phyloP scores from a whole-genome alignment of 768 basidiomycete genomes.

The Gymnopilus junonius region DNA sequence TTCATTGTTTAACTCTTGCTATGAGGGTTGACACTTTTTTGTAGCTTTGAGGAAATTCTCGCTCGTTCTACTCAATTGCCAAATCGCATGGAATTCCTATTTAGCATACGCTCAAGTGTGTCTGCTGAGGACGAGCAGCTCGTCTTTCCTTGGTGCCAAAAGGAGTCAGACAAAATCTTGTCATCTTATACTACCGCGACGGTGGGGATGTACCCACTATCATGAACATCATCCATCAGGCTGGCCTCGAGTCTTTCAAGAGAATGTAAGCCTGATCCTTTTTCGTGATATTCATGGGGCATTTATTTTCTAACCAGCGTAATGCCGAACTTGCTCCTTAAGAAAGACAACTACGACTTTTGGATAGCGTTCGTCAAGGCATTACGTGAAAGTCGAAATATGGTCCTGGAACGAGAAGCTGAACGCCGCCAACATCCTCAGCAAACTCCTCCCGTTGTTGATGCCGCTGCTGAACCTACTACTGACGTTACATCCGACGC shows the following conservation, averaged over 20 bases:
- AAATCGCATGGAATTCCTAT: slow-evolving; percentile 25
- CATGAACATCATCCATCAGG: slow-evolving; percentile 18
- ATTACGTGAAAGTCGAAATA: slow-evolving; percentile 17
- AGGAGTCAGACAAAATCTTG: slow-evolving; percentile 22
- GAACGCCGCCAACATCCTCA: slow-evolving; percentile 18
- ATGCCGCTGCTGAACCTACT: background rate
- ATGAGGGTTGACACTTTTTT: background rate
- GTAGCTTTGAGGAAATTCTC: slow-evolving; percentile 27
- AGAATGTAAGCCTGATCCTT: slow-evolving; percentile 21
- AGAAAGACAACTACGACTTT: slow-evolving; percentile 23
- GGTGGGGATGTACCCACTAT: slow-evolving; percentile 29
- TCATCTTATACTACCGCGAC: slow-evolving; percentile 20
- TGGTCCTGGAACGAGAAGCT: slow-evolving; percentile 19
- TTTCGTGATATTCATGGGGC: background rate
- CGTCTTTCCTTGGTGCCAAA: slow-evolving; percentile 23
- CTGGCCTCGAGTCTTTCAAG: slow-evolving; percentile 22
- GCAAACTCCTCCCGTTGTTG: slow-evolving; percentile 1
- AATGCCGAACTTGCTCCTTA: slow-evolving; percentile 27
- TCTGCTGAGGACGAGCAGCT: slow-evolving; percentile 9
- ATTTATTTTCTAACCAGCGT: slow-evolving; percentile 18
- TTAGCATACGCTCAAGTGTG: slow-evolving; percentile 15
- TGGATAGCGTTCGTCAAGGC: slow-evolving; percentile 27
- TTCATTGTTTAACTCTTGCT: background rate
- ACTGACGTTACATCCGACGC: background rate
- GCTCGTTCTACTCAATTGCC: slow-evolving; percentile 13